Conservation (phyloP, 345 rosid genomes). For the Citrus sp. region DNA sequence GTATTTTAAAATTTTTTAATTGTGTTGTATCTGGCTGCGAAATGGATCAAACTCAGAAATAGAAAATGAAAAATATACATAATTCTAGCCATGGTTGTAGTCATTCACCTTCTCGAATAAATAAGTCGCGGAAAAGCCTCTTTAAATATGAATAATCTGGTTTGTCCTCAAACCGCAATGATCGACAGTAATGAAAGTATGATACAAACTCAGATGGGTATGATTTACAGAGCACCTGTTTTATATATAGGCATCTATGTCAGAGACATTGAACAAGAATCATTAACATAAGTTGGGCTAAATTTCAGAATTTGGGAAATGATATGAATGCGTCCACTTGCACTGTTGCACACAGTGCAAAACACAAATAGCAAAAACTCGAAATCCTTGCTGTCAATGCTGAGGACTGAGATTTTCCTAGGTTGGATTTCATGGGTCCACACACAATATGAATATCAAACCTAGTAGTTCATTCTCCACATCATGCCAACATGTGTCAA, state of each 20-base stretch:
- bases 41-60: neutral
- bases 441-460: neutral
- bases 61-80: neutral
- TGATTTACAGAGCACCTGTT: conserved; percentile 69
- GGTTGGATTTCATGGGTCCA: neutral
- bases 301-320: conserved; percentile 1
- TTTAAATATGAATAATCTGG: conserved; percentile 85
- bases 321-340: neutral
- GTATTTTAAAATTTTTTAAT: neutral
- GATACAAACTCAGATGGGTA: conserved; percentile 68
- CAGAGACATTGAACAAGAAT: conserved; percentile 3
- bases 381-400: neutral
- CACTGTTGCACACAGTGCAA: neutral
- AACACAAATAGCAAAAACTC: neutral
- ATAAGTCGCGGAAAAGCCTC: conserved; percentile 80
- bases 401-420: neutral
- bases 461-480: neutral
- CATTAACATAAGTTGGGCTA: neutral
- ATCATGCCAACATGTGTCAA: neutral
- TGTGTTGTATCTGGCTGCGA: neutral
- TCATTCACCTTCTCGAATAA: conserved; percentile 69
- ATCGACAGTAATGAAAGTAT: conserved; percentile 76
- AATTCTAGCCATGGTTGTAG: neutral
- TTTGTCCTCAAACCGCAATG: conserved; percentile 74
- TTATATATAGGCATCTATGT: neutral